Conservation (phyloP, 176 grass and related monocot genomes). For the Ensete glaucum region DNA sequence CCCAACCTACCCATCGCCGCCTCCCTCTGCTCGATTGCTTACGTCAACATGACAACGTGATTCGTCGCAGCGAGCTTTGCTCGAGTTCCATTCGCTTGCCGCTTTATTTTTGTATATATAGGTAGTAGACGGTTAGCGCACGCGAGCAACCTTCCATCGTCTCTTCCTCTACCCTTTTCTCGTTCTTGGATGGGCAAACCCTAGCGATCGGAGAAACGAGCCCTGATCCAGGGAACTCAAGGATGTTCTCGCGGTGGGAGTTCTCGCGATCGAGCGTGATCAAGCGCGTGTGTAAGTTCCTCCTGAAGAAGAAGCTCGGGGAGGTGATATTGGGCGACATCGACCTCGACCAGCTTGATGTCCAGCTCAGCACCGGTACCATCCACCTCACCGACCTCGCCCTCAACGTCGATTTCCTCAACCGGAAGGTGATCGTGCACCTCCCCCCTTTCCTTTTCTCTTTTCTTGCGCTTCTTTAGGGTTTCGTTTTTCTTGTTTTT, state of each 20-base stretch:
- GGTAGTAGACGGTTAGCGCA: background rate
- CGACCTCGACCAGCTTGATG: slow-evolving; percentile 87
- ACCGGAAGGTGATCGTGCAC: slow-evolving; percentile 42
- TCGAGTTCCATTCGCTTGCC: too few relatives aligned
- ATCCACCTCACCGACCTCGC: slow-evolving; percentile 75
- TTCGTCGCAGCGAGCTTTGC: too few relatives aligned
- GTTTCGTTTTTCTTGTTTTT: background rate
- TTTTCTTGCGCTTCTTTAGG: background rate
- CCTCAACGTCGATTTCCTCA: slow-evolving; percentile 82
- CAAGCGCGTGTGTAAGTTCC: slow-evolving; percentile 84
- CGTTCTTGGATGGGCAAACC: slow-evolving; percentile 5
- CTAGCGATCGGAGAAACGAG: background rate
- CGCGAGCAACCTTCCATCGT: background rate
- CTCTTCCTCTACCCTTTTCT: background rate
- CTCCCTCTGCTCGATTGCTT: too few relatives aligned
- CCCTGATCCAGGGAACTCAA: background rate
- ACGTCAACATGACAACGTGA: too few relatives aligned
- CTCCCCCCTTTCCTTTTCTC: background rate
- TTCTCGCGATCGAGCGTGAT: slow-evolving; percentile 40
- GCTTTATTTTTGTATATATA: too few relatives aligned
- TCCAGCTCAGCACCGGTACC: slow-evolving; percentile 63
- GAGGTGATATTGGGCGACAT: slow-evolving; percentile 87
- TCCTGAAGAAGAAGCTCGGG: slow-evolving; percentile 88
- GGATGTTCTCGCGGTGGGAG: slow-evolving; percentile 13
- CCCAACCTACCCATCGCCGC: too few relatives aligned